Base-by-base conservation (phyloP, 495 filamentous ascomycete genomes). In the Penicillium bialowiezense region DNA sequence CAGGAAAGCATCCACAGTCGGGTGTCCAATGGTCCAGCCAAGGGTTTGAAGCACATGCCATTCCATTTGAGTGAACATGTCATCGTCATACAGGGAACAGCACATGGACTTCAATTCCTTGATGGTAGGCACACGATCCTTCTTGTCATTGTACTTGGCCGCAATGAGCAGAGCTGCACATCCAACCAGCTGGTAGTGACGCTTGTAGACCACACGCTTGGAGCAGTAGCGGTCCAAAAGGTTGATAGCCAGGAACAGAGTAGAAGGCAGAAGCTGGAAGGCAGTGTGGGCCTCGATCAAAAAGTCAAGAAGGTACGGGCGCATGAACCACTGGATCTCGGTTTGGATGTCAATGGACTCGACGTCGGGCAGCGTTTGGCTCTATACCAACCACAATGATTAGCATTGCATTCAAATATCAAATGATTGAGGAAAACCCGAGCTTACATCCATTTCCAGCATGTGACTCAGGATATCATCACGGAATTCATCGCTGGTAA, bases 21-120 rank as follows among this genome's bases (percentile, higher is more conserved):
- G 91, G 74, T 96, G 91, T 33, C 93, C 93, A 55, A 99, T 86
- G 56, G 85, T 82, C 95, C 95, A 99, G 51, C 89, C 87, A 50
- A 99, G 78, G n/a, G 93, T 97, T 70, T 95, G 91, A 56, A 99
- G 78, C 8, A 99, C 93, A 68, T 99, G 93, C 92, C 95, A 97
- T 68, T 99, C 93, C 95, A 99, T 97, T 70, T 99, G 93, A 13
- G 89, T 91, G 72, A 99, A 99, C 93, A 99, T 97, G 64, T 96
- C 93, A 12, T 96, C 91, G 65, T 99, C 93, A 67, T 99, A 99
- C 19, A 97, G 81, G 14, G 86, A 89, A 76, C 95, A 97, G 75
- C 93, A 99, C 95, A 99, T 97, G 41, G 90, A 91, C 77, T 95
- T 96, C 49, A 99, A 75, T 59, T 99, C 93, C 61, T 88, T 83